Evolutionary conservation across 2,329 filamentous ascomycete genomes (phyloP).

Genomic region (Paecilomyces variotii): DNA sequence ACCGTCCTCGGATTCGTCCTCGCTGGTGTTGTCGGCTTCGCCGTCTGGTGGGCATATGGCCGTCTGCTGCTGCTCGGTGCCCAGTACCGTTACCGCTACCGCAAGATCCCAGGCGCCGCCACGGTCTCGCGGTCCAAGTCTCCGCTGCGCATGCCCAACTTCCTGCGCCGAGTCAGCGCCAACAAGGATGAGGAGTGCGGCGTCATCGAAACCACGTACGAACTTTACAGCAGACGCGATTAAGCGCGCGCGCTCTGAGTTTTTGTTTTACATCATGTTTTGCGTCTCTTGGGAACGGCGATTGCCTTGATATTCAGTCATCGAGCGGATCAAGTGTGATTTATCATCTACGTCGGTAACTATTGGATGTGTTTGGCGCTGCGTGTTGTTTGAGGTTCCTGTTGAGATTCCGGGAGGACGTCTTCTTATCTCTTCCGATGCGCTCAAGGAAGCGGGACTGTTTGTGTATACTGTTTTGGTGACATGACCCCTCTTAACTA

Average conservation of each 20-base stretch:
- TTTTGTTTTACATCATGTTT: slow-evolving; percentile 2
- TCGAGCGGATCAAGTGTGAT: neutral
- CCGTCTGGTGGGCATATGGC: slow-evolving; percentile 45
- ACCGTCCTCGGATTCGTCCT: slow-evolving; percentile 45
- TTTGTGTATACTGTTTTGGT: slow-evolving; percentile 17
- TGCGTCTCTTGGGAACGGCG: slow-evolving; percentile 14
- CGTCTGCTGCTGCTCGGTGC: slow-evolving; percentile 36
- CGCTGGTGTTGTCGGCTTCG: slow-evolving; percentile 40
- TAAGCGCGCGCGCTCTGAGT: slow-evolving; percentile 8
- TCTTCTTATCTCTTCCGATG: slow-evolving; percentile 11
- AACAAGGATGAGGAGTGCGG: slow-evolving; percentile 31
- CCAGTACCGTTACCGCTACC: slow-evolving; percentile 33
- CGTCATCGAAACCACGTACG: slow-evolving; percentile 29
- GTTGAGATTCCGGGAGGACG: neutral
- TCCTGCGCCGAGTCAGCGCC: slow-evolving; percentile 31
- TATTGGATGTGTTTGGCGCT: neutral
- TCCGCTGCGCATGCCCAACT: slow-evolving; percentile 26
- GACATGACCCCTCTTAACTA: slow-evolving; percentile 7
- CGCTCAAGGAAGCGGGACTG: slow-evolving; percentile 2
- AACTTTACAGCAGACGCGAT: slow-evolving; percentile 27
- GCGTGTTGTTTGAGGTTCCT: neutral
- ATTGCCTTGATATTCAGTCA: neutral
- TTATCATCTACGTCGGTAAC: neutral
- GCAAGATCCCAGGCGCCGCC: slow-evolving; percentile 16
- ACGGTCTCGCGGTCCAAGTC: slow-evolving; percentile 22